Evolutionary conservation across 495 filamentous ascomycete species (phyloP).

Genomic region (Cercophora sp.): DNA sequence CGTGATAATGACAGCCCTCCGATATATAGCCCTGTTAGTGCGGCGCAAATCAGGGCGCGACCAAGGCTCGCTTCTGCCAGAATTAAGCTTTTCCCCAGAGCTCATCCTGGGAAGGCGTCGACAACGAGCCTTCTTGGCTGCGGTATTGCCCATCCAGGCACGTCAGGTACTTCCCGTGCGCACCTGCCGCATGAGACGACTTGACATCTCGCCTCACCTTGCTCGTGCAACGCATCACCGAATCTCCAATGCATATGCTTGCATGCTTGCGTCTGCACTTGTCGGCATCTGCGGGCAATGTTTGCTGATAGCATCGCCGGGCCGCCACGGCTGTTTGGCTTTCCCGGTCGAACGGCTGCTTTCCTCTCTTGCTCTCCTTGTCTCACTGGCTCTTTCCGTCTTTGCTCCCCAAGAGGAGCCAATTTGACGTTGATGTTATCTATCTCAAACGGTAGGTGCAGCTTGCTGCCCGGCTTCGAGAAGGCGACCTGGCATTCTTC

Average conservation of each 20-base stretch:
- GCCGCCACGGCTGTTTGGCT: constrained; percentile 21
- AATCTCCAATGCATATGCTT: not conserved
- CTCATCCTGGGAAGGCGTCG: constrained; percentile 1
- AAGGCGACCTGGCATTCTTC: not conserved
- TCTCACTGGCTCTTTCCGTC: too few relatives aligned
- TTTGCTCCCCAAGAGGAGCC: too few relatives aligned
- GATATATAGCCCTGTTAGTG: constrained; percentile 5
- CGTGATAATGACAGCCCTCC: too few relatives aligned
- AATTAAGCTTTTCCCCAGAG: constrained; percentile 12
- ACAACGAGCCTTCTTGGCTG: not conserved
- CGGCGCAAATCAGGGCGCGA: not conserved
- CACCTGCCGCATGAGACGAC: too few relatives aligned
- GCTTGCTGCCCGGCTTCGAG: constrained; percentile 13
- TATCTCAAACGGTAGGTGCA: constrained; percentile 23
- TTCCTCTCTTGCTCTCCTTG: too few relatives aligned
- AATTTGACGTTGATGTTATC: too few relatives aligned
- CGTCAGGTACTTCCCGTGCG: too few relatives aligned
- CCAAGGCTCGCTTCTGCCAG: not conserved
- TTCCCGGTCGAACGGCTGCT: constrained; percentile 16
- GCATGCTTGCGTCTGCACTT: constrained; percentile 7
- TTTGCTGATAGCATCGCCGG: constrained; percentile 19
- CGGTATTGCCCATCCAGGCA: too few relatives aligned
- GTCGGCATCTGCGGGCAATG: constrained; percentile 5
- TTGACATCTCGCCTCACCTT: too few relatives aligned
- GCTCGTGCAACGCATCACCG: too few relatives aligned